Conservation (phyloP, 2,329 filamentous ascomycete species). For the Penicillium brevicompactum region DNA sequence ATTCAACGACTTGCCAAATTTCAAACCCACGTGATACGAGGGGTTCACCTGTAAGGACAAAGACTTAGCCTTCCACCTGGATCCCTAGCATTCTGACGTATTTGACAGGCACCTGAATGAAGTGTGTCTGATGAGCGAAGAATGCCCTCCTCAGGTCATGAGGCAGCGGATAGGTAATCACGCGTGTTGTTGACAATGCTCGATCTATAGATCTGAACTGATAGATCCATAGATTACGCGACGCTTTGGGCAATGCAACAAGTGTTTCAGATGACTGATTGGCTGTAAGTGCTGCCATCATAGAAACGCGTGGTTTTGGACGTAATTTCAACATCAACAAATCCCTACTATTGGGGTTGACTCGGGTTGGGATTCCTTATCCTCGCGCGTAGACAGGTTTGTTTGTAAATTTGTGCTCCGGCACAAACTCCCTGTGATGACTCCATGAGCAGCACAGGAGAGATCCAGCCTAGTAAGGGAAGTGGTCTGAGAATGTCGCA, state of each 20-base stretch:
- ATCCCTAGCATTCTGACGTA: constrained; percentile 12
- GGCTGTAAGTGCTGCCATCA: too few species aligned
- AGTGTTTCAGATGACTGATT: too few species aligned
- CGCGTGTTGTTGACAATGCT: neutral
- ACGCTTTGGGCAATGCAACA: neutral
- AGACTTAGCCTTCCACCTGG: constrained; percentile 12
- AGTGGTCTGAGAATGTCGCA: too few species aligned
- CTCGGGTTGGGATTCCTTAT: too few species aligned
- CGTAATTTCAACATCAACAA: too few species aligned
- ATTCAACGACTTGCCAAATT: neutral
- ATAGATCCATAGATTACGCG: neutral
- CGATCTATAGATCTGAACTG: neutral
- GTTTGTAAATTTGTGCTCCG: too few species aligned
- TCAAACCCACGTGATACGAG: constrained; percentile 18
- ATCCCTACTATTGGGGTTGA: too few species aligned
- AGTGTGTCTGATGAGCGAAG: constrained; percentile 1
- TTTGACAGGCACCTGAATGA: constrained; percentile 11
- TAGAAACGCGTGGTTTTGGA: too few species aligned
- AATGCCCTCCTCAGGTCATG: neutral
- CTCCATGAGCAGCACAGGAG: too few species aligned
- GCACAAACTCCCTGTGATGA: too few species aligned
- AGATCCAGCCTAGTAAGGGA: too few species aligned
- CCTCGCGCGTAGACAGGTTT: too few species aligned
- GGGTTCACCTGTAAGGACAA: constrained; percentile 18
- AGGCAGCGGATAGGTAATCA: neutral